Conservation (phyloP, 2,329 filamentous ascomycete species). For the Claviceps humidiphila region DNA sequence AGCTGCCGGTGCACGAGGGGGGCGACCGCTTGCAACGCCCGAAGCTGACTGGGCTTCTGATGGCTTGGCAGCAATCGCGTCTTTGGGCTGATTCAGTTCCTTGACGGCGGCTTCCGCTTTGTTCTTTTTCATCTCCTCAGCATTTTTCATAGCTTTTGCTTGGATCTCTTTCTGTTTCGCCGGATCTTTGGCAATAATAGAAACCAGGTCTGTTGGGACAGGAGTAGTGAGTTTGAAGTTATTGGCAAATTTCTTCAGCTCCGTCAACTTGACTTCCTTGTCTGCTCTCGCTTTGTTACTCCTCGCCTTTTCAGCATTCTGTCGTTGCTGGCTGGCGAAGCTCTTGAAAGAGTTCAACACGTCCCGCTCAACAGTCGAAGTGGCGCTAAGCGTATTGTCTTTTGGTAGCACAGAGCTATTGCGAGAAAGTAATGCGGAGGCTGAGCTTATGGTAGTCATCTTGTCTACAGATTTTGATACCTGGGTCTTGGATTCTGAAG, state of each 20-base stretch:
- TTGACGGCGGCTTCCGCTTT: constrained; percentile 35
- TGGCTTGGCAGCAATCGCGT: constrained; percentile 27
- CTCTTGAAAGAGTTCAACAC: constrained; percentile 50
- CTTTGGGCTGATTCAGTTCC: constrained; percentile 29
- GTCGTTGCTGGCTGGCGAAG: constrained; percentile 46
- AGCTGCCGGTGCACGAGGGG: constrained; percentile 21
- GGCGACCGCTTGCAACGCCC: constrained; percentile 15
- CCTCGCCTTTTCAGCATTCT: constrained; percentile 42
- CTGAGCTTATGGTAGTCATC: constrained; percentile 15
- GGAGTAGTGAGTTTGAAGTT: constrained; percentile 92
- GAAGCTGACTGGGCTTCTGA: constrained; percentile 12
- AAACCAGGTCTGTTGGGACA: constrained; percentile 80
- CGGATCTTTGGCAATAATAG: constrained; percentile 95
- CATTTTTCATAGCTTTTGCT: constrained; percentile 69
- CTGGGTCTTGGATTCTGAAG: constrained; percentile 19
- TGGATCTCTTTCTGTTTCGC: constrained; percentile 87
- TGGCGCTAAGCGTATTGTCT: constrained; percentile 26
- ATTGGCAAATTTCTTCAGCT: constrained; percentile 86
- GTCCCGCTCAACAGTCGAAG: constrained; percentile 47
- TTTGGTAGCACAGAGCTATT: constrained; percentile 28
- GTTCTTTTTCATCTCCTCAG: constrained; percentile 47
- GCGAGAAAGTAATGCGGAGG: constrained; percentile 25
- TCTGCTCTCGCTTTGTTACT: constrained; percentile 53
- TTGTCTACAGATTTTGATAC: constrained; percentile 14
- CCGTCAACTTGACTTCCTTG: constrained; percentile 84